Percentiles rank a stretch among this genome's conserved stretches.
phyloP scores from a whole-genome alignment of 495 filamentous ascomycete genomes.

The Platismatia glauca region DNA sequence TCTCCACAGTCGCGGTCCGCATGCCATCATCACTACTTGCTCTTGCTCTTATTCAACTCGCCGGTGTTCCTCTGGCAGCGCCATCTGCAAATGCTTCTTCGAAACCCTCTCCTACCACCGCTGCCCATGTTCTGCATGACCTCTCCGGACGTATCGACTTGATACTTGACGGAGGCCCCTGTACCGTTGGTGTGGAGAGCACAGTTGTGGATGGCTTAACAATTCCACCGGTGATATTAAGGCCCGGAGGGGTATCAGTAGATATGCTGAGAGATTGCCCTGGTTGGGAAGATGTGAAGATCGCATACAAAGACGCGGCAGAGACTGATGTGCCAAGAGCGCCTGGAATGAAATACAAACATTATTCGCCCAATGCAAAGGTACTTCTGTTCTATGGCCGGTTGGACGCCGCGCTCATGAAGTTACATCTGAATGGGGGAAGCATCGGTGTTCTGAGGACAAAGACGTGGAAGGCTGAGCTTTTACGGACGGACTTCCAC shows the following conservation, averaged over 20 bases:
- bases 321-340: conserved; percentile 60
- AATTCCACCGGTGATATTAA: conserved; percentile 66
- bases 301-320: conserved; percentile 61
- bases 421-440: conserved; percentile 7
- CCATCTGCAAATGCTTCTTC: conserved; percentile 93
- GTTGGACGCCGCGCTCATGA: conserved; percentile 18
- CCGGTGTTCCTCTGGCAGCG: conserved; percentile 76
- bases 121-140: conserved; percentile 80
- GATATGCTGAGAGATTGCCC: conserved; percentile 63
- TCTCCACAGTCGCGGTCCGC: conserved; percentile 78
- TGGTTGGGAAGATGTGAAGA: conserved; percentile 70
- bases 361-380: conserved; percentile 86
- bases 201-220: conserved; percentile 91
- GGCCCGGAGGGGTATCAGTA: conserved; percentile 86
- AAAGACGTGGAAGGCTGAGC: conserved; percentile 29
- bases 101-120: conserved; percentile 81
- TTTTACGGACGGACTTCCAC: background rate
- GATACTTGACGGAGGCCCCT: conserved; percentile 83
- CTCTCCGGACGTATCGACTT: conserved; percentile 74
- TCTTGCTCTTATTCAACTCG: conserved; percentile 67
- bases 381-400: conserved; percentile 68
- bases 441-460: conserved; percentile 30
- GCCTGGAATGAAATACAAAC: conserved; percentile 98
- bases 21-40: conserved; percentile 83
- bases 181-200: conserved; percentile 84